These are phyloP conservation scores for Spiraea crenata DNA, from an alignment of 331 rosid genomes.

Conservation along the genomic window DNA sequence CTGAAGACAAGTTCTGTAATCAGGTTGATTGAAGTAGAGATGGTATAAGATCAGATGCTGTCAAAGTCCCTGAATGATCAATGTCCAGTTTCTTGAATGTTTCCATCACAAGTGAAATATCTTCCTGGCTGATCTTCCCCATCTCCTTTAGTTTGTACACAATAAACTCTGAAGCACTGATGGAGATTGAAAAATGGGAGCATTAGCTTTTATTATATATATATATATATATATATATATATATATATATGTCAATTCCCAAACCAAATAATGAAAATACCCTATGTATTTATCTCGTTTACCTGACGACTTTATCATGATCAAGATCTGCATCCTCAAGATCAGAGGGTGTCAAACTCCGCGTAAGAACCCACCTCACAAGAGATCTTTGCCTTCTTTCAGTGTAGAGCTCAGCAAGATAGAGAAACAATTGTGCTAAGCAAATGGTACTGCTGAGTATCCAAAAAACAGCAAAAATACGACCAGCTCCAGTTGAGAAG, in stretches of 20 bases:
- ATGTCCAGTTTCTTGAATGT: slow-evolving; percentile 52
- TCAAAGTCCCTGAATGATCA: slow-evolving; percentile 74
- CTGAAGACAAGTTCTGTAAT: not conserved
- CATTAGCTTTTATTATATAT: too few species aligned
- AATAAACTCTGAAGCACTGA: slow-evolving; percentile 70
- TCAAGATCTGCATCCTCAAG: slow-evolving; percentile 91
- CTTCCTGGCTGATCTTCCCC: slow-evolving; percentile 68
- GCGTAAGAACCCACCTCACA: slow-evolving; percentile 46
- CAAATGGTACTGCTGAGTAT: slow-evolving; percentile 78
- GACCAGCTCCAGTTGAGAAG: slow-evolving; percentile 63
- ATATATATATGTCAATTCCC: too few species aligned
- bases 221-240: too few species aligned
- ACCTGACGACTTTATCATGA: slow-evolving; percentile 70
- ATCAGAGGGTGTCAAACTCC: slow-evolving; percentile 50
- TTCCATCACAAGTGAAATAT: slow-evolving; percentile 57
- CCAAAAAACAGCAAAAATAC: slow-evolving; percentile 76
- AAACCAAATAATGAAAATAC: too few species aligned
- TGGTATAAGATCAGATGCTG: slow-evolving; percentile 53
- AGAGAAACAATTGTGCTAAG: slow-evolving; percentile 68
- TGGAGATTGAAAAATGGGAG: not conserved
- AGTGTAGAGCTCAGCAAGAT: slow-evolving; percentile 64
- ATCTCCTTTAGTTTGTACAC: slow-evolving; percentile 82
- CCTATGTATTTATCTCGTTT: not conserved
- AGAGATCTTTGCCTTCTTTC: slow-evolving; percentile 63
- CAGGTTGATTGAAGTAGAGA: slow-evolving; percentile 12